These are phyloP conservation scores for Orbilia oligospora DNA, from an alignment of 2,329 filamentous ascomycete genomes.

Conservation along the genomic window DNA sequence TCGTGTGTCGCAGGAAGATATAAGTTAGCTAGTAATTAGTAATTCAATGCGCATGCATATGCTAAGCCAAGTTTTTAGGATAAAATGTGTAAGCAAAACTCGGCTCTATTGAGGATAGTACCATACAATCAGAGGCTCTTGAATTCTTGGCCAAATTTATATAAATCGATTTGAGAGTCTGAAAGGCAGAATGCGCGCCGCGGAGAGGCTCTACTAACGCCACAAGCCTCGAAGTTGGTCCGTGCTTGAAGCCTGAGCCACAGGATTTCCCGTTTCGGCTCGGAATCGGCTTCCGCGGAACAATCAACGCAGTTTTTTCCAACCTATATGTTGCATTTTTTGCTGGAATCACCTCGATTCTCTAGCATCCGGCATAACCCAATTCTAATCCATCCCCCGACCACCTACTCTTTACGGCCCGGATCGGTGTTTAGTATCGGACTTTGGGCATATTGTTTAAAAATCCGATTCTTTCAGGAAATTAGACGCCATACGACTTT, in stretches of 20 bases:
- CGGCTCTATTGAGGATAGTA: background rate
- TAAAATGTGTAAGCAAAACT: background rate
- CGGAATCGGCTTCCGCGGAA: constrained; percentile 41
- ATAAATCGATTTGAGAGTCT: background rate
- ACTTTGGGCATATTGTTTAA: background rate
- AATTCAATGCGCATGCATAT: background rate
- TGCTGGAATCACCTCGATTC: background rate
- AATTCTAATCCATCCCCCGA: background rate
- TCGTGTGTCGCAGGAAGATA: too few relatives aligned
- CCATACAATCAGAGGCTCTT: background rate
- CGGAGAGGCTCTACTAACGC: background rate
- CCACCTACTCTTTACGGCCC: background rate
- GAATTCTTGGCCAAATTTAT: constrained; percentile 20
- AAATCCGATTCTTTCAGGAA: background rate
- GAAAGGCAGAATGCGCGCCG: constrained; percentile 1
- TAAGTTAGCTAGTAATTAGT: background rate
- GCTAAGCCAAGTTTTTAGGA: constrained; percentile 1
- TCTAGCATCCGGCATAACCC: background rate
- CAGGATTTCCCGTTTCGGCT: constrained; percentile 31
- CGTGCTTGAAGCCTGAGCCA: background rate
- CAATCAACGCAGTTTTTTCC: background rate
- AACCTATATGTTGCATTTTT: constrained; percentile 16
- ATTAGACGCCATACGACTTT: constrained; percentile 2
- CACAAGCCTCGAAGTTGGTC: constrained; percentile 10
- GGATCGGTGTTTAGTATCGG: constrained; percentile 17